Base-by-base conservation (phyloP, 352 stramenopile genomes). In the Phytophthora vignae region DNA sequence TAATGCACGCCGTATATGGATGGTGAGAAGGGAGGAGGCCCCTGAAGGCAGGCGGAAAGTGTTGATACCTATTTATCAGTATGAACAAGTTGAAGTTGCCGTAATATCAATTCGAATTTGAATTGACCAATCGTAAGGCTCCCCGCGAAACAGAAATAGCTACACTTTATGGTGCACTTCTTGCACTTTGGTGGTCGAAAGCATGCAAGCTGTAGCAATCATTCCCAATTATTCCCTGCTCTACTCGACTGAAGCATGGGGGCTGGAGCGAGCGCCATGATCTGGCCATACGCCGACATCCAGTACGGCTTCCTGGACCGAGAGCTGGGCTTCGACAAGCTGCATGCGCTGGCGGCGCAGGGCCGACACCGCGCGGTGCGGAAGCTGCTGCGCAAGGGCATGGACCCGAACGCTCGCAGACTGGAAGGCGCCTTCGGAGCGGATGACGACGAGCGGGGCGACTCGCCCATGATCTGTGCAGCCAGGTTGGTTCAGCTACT, bases 391-490 rank as follows among this genome's bases (percentile, higher is more conserved):
- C 85, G 84, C 57, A 76, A 87, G 33, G 85, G 85, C 1, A 76
- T 92, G 63, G 74, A 92, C n/a, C 85, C 85, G 7, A 91, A 92
- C 53, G 79, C 73, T 12, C 64, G 65, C 40, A 54, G 55, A 14
- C 68, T 81, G 38, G 57, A 78, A 58, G 77, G 64, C 40, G 64
- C 69, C 4, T 49, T 84, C 0, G 76, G 87, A 14, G 64, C 64
- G 9, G 81, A 87, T 22, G 78, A 76, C 27, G 84, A 87, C 62
- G 77, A 82, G 50, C 75, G 78, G 40, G 78, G 79, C 4, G 83
- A 91, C 57, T 82, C 83, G 36, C 73, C 78, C 21, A 81, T 92
- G 70, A 89, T 90, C 70, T 92, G 85, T 33, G 74, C 77, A 2
- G 74, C 81, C 46, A 85, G 85, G 83, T 90, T 17, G 36, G 36